Evolutionary conservation across 768 basidiomycete species (phyloP).

Genomic region (Rhizopogon salebrosus): DNA sequence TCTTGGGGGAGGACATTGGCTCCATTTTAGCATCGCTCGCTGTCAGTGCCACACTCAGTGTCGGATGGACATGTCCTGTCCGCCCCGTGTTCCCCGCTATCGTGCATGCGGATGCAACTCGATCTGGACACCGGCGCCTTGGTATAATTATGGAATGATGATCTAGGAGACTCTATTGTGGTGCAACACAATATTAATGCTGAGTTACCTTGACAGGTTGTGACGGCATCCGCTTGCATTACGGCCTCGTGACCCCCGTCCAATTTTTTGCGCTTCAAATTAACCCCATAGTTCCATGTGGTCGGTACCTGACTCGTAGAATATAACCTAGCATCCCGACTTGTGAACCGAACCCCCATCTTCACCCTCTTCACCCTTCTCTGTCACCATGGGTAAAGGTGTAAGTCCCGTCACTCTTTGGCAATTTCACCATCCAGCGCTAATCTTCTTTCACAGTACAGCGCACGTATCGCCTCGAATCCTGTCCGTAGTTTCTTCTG

Average conservation of each 20-base stretch:
- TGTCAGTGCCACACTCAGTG: too few relatives aligned
- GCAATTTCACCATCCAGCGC: not conserved
- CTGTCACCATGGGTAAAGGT: constrained; percentile 16
- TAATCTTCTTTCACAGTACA: constrained; percentile 36
- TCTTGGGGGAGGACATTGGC: too few relatives aligned
- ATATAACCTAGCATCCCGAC: not conserved
- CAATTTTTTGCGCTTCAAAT: constrained; percentile 1
- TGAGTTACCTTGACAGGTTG: not conserved
- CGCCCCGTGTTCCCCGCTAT: too few relatives aligned
- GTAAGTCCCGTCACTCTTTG: constrained; percentile 15
- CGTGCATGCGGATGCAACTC: too few relatives aligned
- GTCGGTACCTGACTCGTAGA: constrained; percentile 1
- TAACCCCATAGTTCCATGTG: constrained; percentile 5
- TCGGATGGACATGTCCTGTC: too few relatives aligned
- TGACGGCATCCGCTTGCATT: not conserved
- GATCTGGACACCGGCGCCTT: too few relatives aligned
- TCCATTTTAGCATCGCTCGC: too few relatives aligned
- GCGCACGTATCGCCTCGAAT: constrained; percentile 49
- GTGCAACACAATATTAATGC: not conserved
- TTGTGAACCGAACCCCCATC: not conserved
- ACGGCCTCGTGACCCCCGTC: constrained; percentile 4
- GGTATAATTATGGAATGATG: too few relatives aligned
- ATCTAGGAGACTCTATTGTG: too few relatives aligned
- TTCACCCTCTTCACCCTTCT: constrained; percentile 1
- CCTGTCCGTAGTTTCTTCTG: constrained; percentile 36